A percentile compares a stretch with the other conserved stretches of the same genome.
Evolutionary conservation across 2,329 filamentous ascomycete genomes (phyloP).

Genomic region (Pseudopyrenochaeta lycopersici): DNA sequence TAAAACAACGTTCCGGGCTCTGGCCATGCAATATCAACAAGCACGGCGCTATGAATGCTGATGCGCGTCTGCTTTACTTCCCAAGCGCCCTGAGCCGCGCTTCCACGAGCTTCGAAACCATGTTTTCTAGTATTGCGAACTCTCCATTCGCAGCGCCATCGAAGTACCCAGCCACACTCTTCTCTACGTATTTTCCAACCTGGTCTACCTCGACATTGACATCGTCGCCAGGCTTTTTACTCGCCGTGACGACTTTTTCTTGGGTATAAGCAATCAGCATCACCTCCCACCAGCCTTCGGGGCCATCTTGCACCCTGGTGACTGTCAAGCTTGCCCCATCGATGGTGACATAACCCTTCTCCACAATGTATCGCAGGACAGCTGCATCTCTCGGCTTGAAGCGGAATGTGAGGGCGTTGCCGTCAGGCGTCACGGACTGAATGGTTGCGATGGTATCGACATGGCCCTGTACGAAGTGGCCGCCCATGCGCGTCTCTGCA

Average conservation of each 20-base stretch:
- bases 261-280: constrained; percentile 99
- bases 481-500: constrained; percentile 93
- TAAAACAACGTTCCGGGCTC: not conserved
- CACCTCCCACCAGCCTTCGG: constrained; percentile 88
- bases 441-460: constrained; percentile 90
- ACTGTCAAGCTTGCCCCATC: constrained; percentile 95
- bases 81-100: constrained; percentile 64
- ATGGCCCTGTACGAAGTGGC: constrained; percentile 97
- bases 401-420: constrained; percentile 88
- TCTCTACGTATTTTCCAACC: constrained; percentile 85
- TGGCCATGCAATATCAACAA: not conserved
- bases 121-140: constrained; percentile 60
- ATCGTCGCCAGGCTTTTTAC: constrained; percentile 79
- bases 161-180: constrained; percentile 86
- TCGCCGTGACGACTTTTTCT: constrained; percentile 84
- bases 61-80: constrained; percentile 26
- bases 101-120: constrained; percentile 74
- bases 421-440: constrained; percentile 76
- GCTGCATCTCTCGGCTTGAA: constrained; percentile 74
- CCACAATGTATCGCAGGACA: constrained; percentile 86
- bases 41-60: not conserved
- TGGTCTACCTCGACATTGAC: constrained; percentile 96
- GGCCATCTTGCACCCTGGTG: constrained; percentile 81
- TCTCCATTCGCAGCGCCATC: constrained; percentile 63
- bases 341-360: constrained; percentile 94